These are phyloP conservation scores for Hortiboletus flavorubellus DNA, from an alignment of 768 basidiomycete genomes.

Conservation along the genomic window DNA sequence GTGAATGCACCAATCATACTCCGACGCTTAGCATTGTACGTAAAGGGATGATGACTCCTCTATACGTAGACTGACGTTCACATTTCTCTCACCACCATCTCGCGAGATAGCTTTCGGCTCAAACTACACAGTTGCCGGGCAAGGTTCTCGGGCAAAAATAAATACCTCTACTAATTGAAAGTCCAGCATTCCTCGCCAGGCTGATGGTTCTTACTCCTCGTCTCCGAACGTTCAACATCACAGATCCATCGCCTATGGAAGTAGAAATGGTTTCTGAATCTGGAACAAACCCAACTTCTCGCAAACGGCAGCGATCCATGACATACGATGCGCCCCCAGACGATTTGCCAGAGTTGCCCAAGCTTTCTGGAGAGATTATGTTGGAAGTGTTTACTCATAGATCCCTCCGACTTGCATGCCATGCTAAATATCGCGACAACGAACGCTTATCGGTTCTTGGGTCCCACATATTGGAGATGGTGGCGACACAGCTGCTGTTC, in stretches of 20 bases:
- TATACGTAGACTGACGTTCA: conserved; percentile 9
- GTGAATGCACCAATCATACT: conserved; percentile 5
- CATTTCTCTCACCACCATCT: conserved; percentile 23
- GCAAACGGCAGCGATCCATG: conserved; percentile 39
- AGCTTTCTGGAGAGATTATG: conserved; percentile 49
- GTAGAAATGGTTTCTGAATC: conserved; percentile 26
- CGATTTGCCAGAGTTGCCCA: conserved; percentile 45
- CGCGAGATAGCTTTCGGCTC: conserved; percentile 14
- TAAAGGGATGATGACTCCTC: conserved; percentile 30
- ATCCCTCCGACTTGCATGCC: conserved; percentile 49
- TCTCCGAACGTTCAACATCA: conserved; percentile 34
- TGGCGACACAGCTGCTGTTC: conserved; percentile 47
- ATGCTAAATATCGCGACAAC: conserved; percentile 49
- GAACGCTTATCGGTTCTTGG: conserved; percentile 56
- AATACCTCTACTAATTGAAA: conserved; percentile 15
- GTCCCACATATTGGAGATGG: conserved; percentile 42
- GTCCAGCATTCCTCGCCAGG: conserved; percentile 10
- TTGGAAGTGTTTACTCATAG: conserved; percentile 70
- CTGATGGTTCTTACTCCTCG: conserved; percentile 36
- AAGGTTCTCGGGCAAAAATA: conserved; percentile 18
- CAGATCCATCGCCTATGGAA: conserved; percentile 34
- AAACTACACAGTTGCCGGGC: conserved; percentile 14
- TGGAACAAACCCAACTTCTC: conserved; percentile 22
- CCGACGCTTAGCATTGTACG: conserved; percentile 16
- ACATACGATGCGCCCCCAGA: conserved; percentile 27